Evolutionary conservation across 2,329 filamentous ascomycete species (phyloP).

Genomic region (Paecilomyces niveus): DNA sequence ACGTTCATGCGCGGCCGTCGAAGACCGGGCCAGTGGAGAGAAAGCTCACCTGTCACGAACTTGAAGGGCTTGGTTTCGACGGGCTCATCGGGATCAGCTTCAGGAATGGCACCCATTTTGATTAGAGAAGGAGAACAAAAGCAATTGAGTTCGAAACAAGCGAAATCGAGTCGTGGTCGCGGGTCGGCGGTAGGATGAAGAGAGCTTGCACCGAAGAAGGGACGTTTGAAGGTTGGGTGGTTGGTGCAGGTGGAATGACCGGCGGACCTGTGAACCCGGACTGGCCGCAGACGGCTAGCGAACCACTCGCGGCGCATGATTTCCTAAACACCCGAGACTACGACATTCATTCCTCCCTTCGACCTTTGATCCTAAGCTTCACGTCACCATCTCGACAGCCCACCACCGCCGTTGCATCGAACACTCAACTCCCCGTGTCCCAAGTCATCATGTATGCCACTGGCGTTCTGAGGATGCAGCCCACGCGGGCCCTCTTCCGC

Average conservation of each 20-base stretch:
- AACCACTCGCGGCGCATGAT: slow-evolving; percentile 27
- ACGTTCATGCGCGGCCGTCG: slow-evolving; percentile 20
- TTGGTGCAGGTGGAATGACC: slow-evolving; percentile 21
- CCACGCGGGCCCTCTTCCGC: slow-evolving; percentile 44
- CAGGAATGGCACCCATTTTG: slow-evolving; percentile 75
- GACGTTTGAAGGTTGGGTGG: slow-evolving; percentile 14
- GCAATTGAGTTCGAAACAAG: slow-evolving; percentile 17
- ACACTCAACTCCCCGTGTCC: slow-evolving; percentile 4
- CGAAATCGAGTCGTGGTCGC: slow-evolving; percentile 18
- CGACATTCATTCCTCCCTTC: slow-evolving; percentile 4
- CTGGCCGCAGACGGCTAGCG: slow-evolving; percentile 33
- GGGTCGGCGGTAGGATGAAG: slow-evolving; percentile 22
- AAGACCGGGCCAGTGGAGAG: slow-evolving; percentile 12
- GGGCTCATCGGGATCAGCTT: slow-evolving; percentile 60
- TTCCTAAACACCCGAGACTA: slow-evolving; percentile 28
- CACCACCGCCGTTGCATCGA: slow-evolving; percentile 5
- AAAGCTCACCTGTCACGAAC: slow-evolving; percentile 89
- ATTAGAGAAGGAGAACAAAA: slow-evolving; percentile 32
- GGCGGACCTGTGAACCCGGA: slow-evolving; percentile 29
- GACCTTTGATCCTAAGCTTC: slow-evolving; percentile 9
- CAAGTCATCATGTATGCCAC: slow-evolving; percentile 58
- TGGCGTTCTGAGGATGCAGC: slow-evolving; percentile 57
- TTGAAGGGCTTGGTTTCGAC: slow-evolving; percentile 99
- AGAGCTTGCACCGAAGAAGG: slow-evolving; percentile 10
- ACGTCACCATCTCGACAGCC: slow-evolving; percentile 12